These are phyloP conservation scores for Termitomyces sp. DNA, from an alignment of 768 basidiomycete species.

Conservation along the genomic window DNA sequence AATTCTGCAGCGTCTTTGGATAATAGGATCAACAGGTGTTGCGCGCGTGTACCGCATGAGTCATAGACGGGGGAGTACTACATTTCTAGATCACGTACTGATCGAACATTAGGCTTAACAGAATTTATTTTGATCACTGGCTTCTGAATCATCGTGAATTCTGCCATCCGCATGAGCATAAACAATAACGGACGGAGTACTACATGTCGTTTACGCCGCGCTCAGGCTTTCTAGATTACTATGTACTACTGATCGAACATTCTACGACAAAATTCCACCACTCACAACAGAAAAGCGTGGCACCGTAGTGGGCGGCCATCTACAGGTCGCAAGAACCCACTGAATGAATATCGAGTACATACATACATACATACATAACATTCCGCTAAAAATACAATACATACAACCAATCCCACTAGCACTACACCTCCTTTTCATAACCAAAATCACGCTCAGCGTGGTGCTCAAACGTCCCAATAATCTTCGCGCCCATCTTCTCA, in stretches of 20 bases:
- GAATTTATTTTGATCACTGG: no score
- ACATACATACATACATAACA: no score
- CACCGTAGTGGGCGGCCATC: background rate
- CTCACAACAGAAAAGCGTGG: background rate
- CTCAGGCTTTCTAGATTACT: no score
- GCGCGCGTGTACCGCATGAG: background rate
- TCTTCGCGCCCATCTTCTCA: slow-evolving; percentile 32
- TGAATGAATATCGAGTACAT: no score
- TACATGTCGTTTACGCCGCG: no score
- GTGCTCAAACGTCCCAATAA: slow-evolving; percentile 31
- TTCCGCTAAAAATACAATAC: no score
- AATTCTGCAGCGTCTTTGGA: background rate
- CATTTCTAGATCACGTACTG: no score
- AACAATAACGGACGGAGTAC: no score
- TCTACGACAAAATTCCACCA: background rate
- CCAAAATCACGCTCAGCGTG: slow-evolving; percentile 25
- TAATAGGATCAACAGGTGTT: background rate
- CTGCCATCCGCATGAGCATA: no score
- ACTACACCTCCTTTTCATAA: slow-evolving; percentile 35
- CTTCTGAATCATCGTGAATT: no score
- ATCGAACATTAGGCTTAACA: no score
- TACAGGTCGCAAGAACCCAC: background rate
- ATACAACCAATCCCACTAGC: background rate
- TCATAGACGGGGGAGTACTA: no score
- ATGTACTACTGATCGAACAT: background rate